These are phyloP conservation scores for Wallacemonas collosoma DNA, from an alignment of 208 protist species.

Conservation along the genomic window DNA sequence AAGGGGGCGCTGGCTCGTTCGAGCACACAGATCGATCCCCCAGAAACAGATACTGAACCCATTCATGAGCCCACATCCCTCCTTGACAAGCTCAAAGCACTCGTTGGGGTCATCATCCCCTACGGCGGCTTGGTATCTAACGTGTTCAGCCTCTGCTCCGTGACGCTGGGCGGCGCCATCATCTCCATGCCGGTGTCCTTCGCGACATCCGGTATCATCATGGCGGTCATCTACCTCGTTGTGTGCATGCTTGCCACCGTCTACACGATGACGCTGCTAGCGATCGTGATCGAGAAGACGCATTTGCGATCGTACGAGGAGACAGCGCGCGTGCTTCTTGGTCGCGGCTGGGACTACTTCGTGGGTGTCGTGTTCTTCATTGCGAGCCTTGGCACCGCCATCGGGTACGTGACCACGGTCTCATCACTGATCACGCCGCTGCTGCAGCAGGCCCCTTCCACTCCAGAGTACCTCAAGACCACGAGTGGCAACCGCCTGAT, in stretches of 20 bases:
- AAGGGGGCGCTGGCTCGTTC: no score
- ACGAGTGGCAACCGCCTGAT: conserved; percentile 42
- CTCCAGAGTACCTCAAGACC: conserved; percentile 47
- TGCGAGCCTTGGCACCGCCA: conserved; percentile 63
- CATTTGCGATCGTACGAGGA: conserved; percentile 56
- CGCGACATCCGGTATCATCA: conserved; percentile 47
- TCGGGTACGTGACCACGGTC: conserved; percentile 78
- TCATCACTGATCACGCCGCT: conserved; percentile 59
- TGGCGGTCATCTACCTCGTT: conserved; percentile 63
- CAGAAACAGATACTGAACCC: no score
- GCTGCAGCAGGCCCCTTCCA: conserved; percentile 26
- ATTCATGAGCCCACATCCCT: no score
- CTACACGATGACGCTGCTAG: conserved; percentile 60
- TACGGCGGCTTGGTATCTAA: conserved; percentile 55
- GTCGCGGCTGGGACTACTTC: no score
- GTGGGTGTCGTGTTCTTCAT: conserved; percentile 57
- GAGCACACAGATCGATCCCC: no score
- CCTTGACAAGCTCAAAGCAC: no score
- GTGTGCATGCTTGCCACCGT: conserved; percentile 51
- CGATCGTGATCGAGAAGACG: conserved; percentile 48
- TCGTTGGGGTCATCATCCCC: conserved; percentile 39
- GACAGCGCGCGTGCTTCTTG: conserved; percentile 44
- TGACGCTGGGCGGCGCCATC: conserved; percentile 67
- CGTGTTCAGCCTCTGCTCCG: conserved; percentile 59
- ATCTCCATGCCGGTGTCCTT: conserved; percentile 63